Evolutionary conservation across 768 basidiomycete genomes (phyloP), one percentile per base, ranked within the genome.

Genomic region (Agrocybe praecox): DNA sequence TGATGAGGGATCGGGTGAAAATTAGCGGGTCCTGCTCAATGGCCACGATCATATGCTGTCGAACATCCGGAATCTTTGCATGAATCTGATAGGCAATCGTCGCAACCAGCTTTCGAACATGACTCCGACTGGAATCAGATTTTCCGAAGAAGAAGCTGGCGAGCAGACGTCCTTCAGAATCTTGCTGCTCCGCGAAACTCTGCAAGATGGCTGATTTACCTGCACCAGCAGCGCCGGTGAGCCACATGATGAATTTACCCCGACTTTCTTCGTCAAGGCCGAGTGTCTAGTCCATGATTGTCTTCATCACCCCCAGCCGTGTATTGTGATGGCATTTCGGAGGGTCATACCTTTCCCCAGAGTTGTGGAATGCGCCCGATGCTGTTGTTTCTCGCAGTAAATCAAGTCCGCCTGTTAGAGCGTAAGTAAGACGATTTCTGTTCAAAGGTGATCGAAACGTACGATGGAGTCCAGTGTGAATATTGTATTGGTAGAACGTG

Each of bases 361-460:
- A 57, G 45, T 63, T 46, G 6, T 53, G 50, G 12, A 52, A 18
- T 3, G 59, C 62, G 73, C 21, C 75, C 71, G 11, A 75, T 65
- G n/a, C 77, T 57, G 2, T 73, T 56, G 11, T 66, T 65, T 15
- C 74, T 53, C 1, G 63, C 55, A 33, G 53, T 60, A 58, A 77
- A 72, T 15, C 24, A 17, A 0, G 70, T 70, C 0, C 63, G 60
- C 3, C 49, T 46, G 40, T 9, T 29, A 9, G 5, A 4, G 9
- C 9, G 26, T 29, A 29, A 29, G 26, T 29, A 29, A 29, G 9
- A 5, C 9, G 26, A 29, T 29, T 5, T 29, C 21, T 21, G 21
- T n/a, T n/a, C n/a, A n/a, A n/a, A n/a, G n/a, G n/a, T n/a, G n/a
- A n/a, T n/a, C n/a, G n/a, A n/a, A n/a, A n/a, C n/a, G n/a, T n/a